Conservation (phyloP, 2,329 filamentous ascomycete species). For the Colletotrichum gloeosporioides region DNA sequence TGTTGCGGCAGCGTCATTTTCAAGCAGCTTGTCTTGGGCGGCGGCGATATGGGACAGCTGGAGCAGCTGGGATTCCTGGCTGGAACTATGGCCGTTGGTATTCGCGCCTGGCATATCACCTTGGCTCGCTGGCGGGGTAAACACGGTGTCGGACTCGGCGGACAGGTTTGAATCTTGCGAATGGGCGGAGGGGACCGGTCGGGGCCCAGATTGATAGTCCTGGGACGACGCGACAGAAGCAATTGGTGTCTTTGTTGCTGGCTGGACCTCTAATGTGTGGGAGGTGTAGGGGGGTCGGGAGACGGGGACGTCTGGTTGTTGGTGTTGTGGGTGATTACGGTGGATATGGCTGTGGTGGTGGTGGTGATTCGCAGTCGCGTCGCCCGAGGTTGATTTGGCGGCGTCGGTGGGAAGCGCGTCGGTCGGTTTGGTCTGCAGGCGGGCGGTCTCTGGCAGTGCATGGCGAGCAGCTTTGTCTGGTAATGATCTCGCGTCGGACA, state of each 20-base stretch:
- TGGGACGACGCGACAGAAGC: constrained; percentile 25
- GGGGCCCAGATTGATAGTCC: not conserved
- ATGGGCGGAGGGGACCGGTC: constrained; percentile 26
- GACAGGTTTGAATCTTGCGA: constrained; percentile 33
- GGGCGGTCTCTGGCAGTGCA: not conserved
- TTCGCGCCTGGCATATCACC: constrained; percentile 23
- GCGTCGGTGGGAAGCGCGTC: constrained; percentile 1
- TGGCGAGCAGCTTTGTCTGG: constrained; percentile 1
- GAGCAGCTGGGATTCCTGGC: constrained; percentile 61
- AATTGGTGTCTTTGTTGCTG: constrained; percentile 26
- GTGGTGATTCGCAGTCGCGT: constrained; percentile 22
- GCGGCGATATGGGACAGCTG: constrained; percentile 65
- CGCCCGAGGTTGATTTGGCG: constrained; percentile 6
- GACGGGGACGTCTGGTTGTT: not conserved
- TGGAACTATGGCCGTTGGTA: constrained; percentile 46
- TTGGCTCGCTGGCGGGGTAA: constrained; percentile 32
- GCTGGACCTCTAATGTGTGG: constrained; percentile 17
- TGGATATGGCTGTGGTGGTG: not conserved
- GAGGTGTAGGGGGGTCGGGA: not conserved
- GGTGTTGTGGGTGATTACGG: not conserved
- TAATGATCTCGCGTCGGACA: not conserved
- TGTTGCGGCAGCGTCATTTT: constrained; percentile 33
- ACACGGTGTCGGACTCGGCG: constrained; percentile 29
- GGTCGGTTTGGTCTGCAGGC: not conserved
- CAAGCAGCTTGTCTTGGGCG: constrained; percentile 52